Evolutionary conservation across 140 eudicot genomes (phyloP), one percentile per base, ranked within the genome.

Genomic region (Bidens hawaiensis): DNA sequence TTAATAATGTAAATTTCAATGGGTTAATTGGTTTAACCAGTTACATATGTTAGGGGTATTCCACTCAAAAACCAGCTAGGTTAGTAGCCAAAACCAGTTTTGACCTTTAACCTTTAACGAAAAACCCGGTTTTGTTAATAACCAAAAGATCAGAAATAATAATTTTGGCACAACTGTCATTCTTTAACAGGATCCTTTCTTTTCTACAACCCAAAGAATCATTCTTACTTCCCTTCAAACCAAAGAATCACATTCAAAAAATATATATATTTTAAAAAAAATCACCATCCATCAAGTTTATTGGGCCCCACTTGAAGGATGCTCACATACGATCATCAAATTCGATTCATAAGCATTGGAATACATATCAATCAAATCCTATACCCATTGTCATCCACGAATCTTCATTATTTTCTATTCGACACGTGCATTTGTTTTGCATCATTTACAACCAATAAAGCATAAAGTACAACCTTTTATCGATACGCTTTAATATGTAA

Each of bases 181-280:
- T 6, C 42, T 9, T 34, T n/a, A n/a, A 34, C 42, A 34, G 2
- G 42, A 34, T 34, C 42, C 42, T 34, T 5, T 16, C 50, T 45
- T 11, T 45, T 45, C 23, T 15, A 45, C 50, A 45, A 45, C 50
- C 50, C 50, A 15, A 45, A 16, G 50, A 45, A 45, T 15, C 50
- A 72, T 70, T 70, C 76, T 70, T 60, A 49, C 69, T 49, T 60
- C 36, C 62, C 62, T 69, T 69, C 40, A 46, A 46, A 36, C 60
- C 67, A 59, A 69, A 69, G 67, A 3, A 69, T 69, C 67, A 48
- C 36, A 51, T 24, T 18, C 42, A 56, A 22, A 49, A 45, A 30
- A n/a, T n/a, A n/a, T n/a, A n/a, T 4, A 23, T 38, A 22, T 3
- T 1, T 0, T n/a, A 42, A 42, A n/a, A 9, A 34, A 8, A 5